A percentile compares a stretch with the other conserved stretches of the same genome.
phyloP scores from a whole-genome alignment of 2,329 filamentous ascomycete species.

The Akanthomyces muscarius region DNA sequence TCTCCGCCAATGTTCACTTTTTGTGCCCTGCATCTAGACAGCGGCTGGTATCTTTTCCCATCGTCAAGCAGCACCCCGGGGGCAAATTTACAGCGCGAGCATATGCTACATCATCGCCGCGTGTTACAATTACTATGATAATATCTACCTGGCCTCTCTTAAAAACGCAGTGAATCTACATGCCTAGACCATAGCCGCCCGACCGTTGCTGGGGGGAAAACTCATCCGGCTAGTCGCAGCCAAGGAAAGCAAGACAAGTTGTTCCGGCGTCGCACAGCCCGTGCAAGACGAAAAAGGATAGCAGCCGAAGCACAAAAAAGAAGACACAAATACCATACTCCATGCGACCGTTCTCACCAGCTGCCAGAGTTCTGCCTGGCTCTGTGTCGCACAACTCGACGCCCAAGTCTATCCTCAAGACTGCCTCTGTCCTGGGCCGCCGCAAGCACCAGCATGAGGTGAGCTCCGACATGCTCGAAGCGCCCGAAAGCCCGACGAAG shows the following conservation, averaged over 20 bases:
- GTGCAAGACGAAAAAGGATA: neutral
- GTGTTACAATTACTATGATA: slow-evolving; percentile 12
- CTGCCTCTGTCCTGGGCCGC: slow-evolving; percentile 42
- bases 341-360: slow-evolving; percentile 35
- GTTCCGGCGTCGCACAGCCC: neutral
- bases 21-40: neutral
- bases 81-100: neutral
- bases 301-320: neutral
- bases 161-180: slow-evolving; percentile 8
- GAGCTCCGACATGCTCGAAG: slow-evolving; percentile 36
- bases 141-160: slow-evolving; percentile 6
- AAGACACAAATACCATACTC: neutral
- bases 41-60: neutral
- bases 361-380: slow-evolving; percentile 32
- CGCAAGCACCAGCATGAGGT: slow-evolving; percentile 43
- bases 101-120: neutral
- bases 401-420: slow-evolving; percentile 52
- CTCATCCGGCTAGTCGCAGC: slow-evolving; percentile 3
- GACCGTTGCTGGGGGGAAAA: slow-evolving; percentile 13
- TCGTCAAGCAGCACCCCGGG: neutral
- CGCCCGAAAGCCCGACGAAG: slow-evolving; percentile 45
- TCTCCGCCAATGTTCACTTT: neutral
- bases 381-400: slow-evolving; percentile 33
- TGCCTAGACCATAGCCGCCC: slow-evolving; percentile 17
- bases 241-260: neutral